These are phyloP conservation scores for Chrysanthemum makinoi DNA, from an alignment of 129 eudicot species.

Conservation along the genomic window DNA sequence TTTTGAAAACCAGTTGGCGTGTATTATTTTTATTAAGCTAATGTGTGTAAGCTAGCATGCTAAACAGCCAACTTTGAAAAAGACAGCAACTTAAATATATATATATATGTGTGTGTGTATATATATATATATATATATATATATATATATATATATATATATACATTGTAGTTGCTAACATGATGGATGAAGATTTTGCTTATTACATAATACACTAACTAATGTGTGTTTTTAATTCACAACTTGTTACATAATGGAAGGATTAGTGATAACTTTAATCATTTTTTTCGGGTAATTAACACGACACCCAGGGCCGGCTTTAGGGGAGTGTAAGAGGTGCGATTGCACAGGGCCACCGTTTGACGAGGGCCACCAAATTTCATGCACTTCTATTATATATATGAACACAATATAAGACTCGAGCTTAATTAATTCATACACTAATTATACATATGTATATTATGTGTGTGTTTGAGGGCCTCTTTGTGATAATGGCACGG, in stretches of 20 bases:
- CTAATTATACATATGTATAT: no score
- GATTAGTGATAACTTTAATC: neutral
- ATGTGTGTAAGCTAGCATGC: neutral
- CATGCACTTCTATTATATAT: no score
- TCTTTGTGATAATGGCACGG: no score
- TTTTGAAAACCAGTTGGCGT: slow-evolving; percentile 16
- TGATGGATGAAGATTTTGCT: slow-evolving; percentile 5
- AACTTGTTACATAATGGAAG: slow-evolving; percentile 6
- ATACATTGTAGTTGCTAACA: slow-evolving; percentile 13
- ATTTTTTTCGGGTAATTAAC: neutral
- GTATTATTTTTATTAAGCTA: neutral
- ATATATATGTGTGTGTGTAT: neutral
- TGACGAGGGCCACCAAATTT: no score
- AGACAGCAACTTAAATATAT: neutral
- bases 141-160: neutral
- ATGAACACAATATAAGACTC: no score
- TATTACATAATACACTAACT: no score
- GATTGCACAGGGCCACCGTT: no score
- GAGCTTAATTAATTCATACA: no score
- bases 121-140: neutral
- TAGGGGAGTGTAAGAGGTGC: no score
- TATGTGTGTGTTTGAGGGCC: no score
- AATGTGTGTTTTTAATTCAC: slow-evolving; percentile 12
- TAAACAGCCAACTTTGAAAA: slow-evolving; percentile 3
- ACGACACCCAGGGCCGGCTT: no score